phyloP scores from a whole-genome alignment of 2,329 filamentous ascomycete species.

The Apiospora aurea region DNA sequence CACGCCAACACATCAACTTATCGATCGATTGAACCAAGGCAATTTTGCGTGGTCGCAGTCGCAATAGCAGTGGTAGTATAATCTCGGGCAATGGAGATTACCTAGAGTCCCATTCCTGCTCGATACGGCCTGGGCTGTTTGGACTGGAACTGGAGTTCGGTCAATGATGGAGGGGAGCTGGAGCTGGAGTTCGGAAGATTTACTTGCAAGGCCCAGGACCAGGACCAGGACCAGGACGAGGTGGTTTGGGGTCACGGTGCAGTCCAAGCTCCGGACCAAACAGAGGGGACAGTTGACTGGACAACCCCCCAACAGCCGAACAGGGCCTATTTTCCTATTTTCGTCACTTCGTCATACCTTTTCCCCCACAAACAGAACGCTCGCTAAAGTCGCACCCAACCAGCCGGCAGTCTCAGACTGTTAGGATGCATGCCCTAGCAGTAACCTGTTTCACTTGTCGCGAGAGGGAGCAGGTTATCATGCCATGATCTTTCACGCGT shows the following conservation, averaged over 20 bases:
- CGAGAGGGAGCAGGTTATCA: neutral
- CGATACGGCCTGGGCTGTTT: neutral
- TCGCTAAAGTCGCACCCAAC: neutral
- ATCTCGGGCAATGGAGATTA: constrained; percentile 14
- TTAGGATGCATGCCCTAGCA: constrained; percentile 10
- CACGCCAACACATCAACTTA: constrained; percentile 19
- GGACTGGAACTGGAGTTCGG: constrained; percentile 4
- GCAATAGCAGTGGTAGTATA: neutral
- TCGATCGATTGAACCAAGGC: constrained; percentile 16
- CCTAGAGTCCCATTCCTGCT: constrained; percentile 16
- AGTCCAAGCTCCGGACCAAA: constrained; percentile 6
- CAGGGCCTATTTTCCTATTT: constrained; percentile 2
- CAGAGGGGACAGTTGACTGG: constrained; percentile 19
- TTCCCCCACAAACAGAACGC: constrained; percentile 14
- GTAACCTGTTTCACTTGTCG: neutral
- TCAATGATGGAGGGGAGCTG: constrained; percentile 19
- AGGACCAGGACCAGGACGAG: constrained; percentile 6
- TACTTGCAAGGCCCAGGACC: constrained; percentile 20
- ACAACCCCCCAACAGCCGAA: constrained; percentile 3
- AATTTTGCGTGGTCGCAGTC: neutral
- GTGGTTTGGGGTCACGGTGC: neutral
- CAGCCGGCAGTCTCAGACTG: constrained; percentile 6
- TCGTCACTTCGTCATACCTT: constrained; percentile 12
- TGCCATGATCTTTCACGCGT: neutral
- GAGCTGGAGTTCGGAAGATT: constrained; percentile 22